Conservation (phyloP, 371 early-diverging fungal genomes). For the Mucor lusitanicus region DNA sequence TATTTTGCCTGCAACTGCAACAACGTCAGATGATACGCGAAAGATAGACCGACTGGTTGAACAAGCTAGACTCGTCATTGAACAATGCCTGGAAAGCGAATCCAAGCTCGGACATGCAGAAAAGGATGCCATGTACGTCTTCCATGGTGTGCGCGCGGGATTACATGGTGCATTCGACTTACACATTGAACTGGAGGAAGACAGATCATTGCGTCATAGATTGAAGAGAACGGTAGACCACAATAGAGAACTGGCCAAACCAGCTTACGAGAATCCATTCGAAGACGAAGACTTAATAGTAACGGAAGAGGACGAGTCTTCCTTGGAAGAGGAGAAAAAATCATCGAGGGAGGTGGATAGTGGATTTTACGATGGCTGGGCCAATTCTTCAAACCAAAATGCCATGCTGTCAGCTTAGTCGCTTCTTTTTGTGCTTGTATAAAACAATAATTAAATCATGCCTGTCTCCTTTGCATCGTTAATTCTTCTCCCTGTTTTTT, state of each 20-base stretch:
- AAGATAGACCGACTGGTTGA: slow-evolving; percentile 19
- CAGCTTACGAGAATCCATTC: slow-evolving; percentile 45
- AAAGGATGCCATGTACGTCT: slow-evolving; percentile 55
- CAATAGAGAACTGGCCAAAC: slow-evolving; percentile 28
- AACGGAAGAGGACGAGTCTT: slow-evolving; percentile 31
- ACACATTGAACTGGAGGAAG: slow-evolving; percentile 39
- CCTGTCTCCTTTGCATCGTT: neutral
- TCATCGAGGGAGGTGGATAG: slow-evolving; percentile 21
- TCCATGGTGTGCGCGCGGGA: slow-evolving; percentile 48
- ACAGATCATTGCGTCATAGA: slow-evolving; percentile 27
- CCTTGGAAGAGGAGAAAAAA: neutral
- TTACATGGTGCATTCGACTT: slow-evolving; percentile 36
- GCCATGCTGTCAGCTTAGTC: neutral
- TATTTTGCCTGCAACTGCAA: neutral
- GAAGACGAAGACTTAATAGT: slow-evolving; percentile 49
- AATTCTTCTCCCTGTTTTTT: neutral
- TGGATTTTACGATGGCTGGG: slow-evolving; percentile 27
- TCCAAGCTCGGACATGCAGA: slow-evolving; percentile 45
- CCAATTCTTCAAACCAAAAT: slow-evolving; percentile 3
- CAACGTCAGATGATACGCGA: neutral
- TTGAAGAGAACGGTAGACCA: slow-evolving; percentile 24
- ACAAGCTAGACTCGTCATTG: slow-evolving; percentile 37
- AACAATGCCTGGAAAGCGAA: slow-evolving; percentile 53
- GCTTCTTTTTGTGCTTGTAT: neutral
- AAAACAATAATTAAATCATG: neutral